These are phyloP conservation scores for Agroathelia rolfsii DNA, from an alignment of 1,284 basidiomycete species.

Conservation along the genomic window DNA sequence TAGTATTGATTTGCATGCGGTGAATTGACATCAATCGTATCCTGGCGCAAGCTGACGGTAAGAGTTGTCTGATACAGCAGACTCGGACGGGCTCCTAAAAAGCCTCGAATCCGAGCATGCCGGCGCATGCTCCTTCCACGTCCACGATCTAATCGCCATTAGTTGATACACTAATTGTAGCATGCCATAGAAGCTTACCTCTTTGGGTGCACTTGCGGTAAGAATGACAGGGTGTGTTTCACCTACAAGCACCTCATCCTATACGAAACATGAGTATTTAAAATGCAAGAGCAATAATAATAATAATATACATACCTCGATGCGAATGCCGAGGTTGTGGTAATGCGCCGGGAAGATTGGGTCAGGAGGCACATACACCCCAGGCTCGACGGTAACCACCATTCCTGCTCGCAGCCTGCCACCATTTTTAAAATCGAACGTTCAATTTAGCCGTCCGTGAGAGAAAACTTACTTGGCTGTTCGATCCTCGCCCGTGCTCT, in stretches of 20 bases:
- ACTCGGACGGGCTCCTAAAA: too few species aligned
- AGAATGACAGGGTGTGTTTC: conserved; percentile 60
- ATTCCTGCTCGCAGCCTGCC: conserved; percentile 70
- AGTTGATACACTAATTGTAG: conserved; percentile 6
- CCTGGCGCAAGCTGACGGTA: too few species aligned
- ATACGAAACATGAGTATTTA: conserved; percentile 9
- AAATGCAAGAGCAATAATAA: conserved; percentile 5
- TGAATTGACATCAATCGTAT: too few species aligned
- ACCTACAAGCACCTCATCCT: conserved; percentile 82
- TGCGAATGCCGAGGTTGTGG: conserved; percentile 82
- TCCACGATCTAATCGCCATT: conserved; percentile 51
- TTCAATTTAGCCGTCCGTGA: conserved; percentile 29
- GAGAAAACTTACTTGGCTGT: conserved; percentile 46
- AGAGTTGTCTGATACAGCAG: too few species aligned
- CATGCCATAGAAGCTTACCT: conserved; percentile 39
- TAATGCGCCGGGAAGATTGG: conserved; percentile 74
- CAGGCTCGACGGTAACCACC: conserved; percentile 82
- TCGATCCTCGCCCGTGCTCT: too few species aligned
- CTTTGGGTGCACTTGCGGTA: conserved; percentile 78
- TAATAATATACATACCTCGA: conserved; percentile 49
- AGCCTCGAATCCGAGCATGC: conserved; percentile 55
- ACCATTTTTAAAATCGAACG: too few species aligned
- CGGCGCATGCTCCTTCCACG: conserved; percentile 82
- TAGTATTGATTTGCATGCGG: too few species aligned
- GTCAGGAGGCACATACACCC: conserved; percentile 78